Conservation (phyloP, 139 green algal species). For the Zygnema cylindricum region DNA sequence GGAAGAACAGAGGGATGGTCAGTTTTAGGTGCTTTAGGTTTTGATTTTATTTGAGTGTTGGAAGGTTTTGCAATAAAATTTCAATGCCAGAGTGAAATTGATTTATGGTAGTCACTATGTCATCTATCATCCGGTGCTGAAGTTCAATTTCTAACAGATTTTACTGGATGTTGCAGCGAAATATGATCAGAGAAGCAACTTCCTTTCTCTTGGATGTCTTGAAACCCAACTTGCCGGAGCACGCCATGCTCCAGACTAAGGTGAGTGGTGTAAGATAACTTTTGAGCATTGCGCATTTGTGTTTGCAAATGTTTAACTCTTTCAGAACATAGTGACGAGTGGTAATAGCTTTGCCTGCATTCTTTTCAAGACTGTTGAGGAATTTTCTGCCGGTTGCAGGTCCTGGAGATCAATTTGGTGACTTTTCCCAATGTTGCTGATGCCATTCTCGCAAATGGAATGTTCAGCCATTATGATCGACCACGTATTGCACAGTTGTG, state of each 20-base stretch:
- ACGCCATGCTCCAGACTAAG: slow-evolving; percentile 91
- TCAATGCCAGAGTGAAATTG: neutral
- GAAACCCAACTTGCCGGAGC: slow-evolving; percentile 84
- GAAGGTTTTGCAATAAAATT: neutral
- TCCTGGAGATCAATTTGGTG: slow-evolving; percentile 99
- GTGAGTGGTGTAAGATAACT: slow-evolving; percentile 4
- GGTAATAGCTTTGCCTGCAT: too few relatives aligned
- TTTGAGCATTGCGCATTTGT: neutral
- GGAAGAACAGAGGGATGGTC: neutral
- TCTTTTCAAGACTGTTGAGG: too few relatives aligned
- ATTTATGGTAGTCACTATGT: too few relatives aligned
- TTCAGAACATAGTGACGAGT: too few relatives aligned
- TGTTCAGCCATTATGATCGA: slow-evolving; percentile 95
- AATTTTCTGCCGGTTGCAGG: slow-evolving; percentile 66
- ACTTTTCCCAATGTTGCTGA: slow-evolving; percentile 97
- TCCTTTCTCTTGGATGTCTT: slow-evolving; percentile 97
- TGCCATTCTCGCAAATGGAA: slow-evolving; percentile 93
- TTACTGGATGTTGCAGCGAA: slow-evolving; percentile 71
- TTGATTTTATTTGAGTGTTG: neutral
- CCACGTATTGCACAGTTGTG: slow-evolving; percentile 96
- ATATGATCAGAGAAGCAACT: slow-evolving; percentile 92
- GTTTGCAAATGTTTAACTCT: neutral
- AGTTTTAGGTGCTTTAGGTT: neutral
- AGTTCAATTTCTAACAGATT: neutral
- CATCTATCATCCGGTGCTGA: too few relatives aligned